Evolutionary conservation across 1,284 basidiomycete genomes (phyloP).

Genomic region (Pholiota adiposa): DNA sequence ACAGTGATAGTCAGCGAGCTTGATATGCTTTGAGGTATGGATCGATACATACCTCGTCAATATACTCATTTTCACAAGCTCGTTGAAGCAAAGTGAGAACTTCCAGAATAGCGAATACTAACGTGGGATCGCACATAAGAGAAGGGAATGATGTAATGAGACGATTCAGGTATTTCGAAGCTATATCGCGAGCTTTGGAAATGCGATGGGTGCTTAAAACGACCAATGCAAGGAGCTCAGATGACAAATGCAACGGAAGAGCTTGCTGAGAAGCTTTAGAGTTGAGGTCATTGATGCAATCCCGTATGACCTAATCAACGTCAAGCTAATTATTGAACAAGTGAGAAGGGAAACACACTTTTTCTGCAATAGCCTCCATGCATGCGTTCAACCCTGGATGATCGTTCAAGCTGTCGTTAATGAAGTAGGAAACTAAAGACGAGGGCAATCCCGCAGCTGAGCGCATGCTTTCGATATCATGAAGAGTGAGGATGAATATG

Average conservation of each 20-base stretch:
- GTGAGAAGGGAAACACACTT: constrained; percentile 49
- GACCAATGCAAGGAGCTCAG: constrained; percentile 80
- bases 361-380: constrained; percentile 88
- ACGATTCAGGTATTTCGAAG: constrained; percentile 83
- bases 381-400: constrained; percentile 69
- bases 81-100: constrained; percentile 88
- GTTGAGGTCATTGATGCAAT: constrained; percentile 73
- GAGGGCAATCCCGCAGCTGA: constrained; percentile 83
- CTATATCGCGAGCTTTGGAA: constrained; percentile 80
- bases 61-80: constrained; percentile 90
- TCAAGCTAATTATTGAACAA: constrained; percentile 11
- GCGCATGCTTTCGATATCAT: constrained; percentile 90
- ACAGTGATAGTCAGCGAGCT: constrained; percentile 7
- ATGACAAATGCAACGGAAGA: constrained; percentile 73
- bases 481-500: constrained; percentile 87
- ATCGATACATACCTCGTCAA: constrained; percentile 77
- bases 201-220: constrained; percentile 86
- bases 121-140: constrained; percentile 87
- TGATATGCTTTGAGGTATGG: background rate
- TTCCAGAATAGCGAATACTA: constrained; percentile 92
- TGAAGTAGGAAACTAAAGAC: constrained; percentile 87
- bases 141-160: constrained; percentile 94
- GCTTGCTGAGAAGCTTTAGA: constrained; percentile 79
- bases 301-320: constrained; percentile 67
- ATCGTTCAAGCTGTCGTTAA: constrained; percentile 85